Evolutionary conservation across 306 rosid species (phyloP).

Genomic region (Benincasa hispida): DNA sequence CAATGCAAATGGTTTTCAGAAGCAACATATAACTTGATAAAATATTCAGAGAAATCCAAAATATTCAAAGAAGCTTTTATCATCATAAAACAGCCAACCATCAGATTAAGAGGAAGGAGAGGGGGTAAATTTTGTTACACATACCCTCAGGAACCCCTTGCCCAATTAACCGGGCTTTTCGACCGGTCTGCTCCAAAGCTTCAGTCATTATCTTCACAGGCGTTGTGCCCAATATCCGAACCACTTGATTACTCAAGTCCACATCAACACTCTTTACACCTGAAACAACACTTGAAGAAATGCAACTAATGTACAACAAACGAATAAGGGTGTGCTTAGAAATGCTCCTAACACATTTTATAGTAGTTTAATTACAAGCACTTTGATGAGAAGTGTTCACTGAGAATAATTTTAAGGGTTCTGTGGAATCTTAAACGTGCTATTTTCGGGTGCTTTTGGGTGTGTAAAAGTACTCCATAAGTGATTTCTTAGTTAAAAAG

Average conservation of each 20-base stretch:
- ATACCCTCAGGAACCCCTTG: conserved; percentile 87
- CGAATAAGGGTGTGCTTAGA: not conserved
- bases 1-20: not conserved
- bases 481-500: not conserved
- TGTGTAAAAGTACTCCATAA: not conserved
- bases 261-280: conserved; percentile 75
- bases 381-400: not conserved
- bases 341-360: not conserved
- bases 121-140: not conserved
- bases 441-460: not conserved
- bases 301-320: not conserved
- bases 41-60: not conserved
- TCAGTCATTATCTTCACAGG: conserved; percentile 81
- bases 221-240: conserved; percentile 69
- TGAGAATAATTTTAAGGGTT: not conserved
- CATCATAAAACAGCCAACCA: not conserved
- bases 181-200: conserved; percentile 78
- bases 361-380: not conserved
- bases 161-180: conserved; percentile 74
- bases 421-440: too few relatives aligned
- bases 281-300: conserved; percentile 7
- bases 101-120: not conserved
- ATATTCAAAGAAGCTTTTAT: not conserved
- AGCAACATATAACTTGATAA: not conserved
- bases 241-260: conserved; percentile 75